phyloP scores from a whole-genome alignment of 2,329 filamentous ascomycete genomes.

The Colletotrichum neosansevieriae region DNA sequence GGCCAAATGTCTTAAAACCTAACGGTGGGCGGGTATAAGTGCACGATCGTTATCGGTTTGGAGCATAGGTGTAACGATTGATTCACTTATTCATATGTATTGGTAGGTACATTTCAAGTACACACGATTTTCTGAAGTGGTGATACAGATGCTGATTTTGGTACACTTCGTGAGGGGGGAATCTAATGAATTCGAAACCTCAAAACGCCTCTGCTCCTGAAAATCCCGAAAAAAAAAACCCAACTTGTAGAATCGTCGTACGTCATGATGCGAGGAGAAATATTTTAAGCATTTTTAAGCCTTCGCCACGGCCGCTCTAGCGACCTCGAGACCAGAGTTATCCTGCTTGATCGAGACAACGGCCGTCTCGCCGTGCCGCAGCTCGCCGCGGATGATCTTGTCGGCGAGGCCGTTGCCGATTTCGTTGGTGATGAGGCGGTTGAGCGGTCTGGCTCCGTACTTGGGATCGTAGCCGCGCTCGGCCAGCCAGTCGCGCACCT shows the following conservation, averaged over 20 bases:
- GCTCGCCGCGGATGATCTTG: constrained; percentile 87
- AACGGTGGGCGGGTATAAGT: constrained; percentile 12
- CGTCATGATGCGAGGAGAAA: constrained; percentile 6
- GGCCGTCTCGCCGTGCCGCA: constrained; percentile 81
- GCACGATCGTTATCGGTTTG: constrained; percentile 14
- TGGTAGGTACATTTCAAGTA: not conserved
- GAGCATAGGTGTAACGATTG: not conserved
- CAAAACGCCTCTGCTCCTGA: not conserved
- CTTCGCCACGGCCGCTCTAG: constrained; percentile 17
- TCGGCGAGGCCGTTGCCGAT: constrained; percentile 91
- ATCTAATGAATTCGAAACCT: not conserved
- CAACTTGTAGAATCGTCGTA: not conserved
- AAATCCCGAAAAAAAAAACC: not conserved
- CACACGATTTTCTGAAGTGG: not conserved
- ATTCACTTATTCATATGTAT: not conserved
- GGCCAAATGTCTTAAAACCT: constrained; percentile 24
- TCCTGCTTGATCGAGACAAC: constrained; percentile 76
- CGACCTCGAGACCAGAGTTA: constrained; percentile 67
- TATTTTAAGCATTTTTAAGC: constrained; percentile 11
- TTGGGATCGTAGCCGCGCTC: constrained; percentile 91
- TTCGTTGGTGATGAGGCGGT: constrained; percentile 89
- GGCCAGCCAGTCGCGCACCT: constrained; percentile 87
- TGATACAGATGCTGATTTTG: not conserved
- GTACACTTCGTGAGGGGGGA: constrained; percentile 24
- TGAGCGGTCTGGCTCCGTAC: constrained; percentile 91